These are phyloP conservation scores for Backusella australiensis DNA, from an alignment of 192 early-diverging fungal species.

Conservation along the genomic window DNA sequence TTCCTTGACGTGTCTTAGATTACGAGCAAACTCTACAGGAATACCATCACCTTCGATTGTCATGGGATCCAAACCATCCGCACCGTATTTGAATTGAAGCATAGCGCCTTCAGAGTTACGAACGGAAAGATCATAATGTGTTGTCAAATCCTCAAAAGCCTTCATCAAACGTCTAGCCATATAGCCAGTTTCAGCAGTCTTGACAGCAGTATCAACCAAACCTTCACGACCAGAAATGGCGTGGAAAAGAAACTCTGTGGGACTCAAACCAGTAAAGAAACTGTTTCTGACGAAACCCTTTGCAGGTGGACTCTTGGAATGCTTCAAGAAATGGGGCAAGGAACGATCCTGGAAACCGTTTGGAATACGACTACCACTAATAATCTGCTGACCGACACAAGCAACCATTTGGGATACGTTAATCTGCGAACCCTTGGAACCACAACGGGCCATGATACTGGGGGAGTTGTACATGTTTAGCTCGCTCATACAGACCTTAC, in stretches of 20 bases:
- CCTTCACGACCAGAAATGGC: conserved; percentile 99
- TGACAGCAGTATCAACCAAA: conserved; percentile 99
- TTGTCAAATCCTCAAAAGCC: conserved; percentile 93
- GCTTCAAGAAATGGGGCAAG: conserved; percentile 94
- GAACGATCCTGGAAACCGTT: conserved; percentile 97
- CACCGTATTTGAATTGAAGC: conserved; percentile 95
- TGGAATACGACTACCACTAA: conserved; percentile 92
- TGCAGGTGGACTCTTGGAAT: conserved; percentile 88
- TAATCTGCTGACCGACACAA: conserved; percentile 99
- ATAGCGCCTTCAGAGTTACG: conserved; percentile 88
- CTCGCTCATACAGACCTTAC: conserved; percentile 89
- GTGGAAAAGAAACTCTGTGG: conserved; percentile 98
- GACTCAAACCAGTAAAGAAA: conserved; percentile 94
- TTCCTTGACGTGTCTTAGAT: conserved; percentile 62
- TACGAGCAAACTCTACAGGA: conserved; percentile 87
- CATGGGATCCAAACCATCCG: conserved; percentile 94
- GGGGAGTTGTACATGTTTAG: conserved; percentile 95
- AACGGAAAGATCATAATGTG: conserved; percentile 95
- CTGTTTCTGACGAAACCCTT: conserved; percentile 98
- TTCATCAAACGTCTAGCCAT: conserved; percentile 98
- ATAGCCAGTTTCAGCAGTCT: conserved; percentile 99
- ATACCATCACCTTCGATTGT: conserved; percentile 86
- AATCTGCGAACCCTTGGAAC: conserved; percentile 96
- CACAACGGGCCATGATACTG: conserved; percentile 98
- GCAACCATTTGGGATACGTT: conserved; percentile 99